Evolutionary conservation across 1,284 basidiomycete genomes (phyloP).

Genomic region (Cutaneotrichosporon daszewskae): DNA sequence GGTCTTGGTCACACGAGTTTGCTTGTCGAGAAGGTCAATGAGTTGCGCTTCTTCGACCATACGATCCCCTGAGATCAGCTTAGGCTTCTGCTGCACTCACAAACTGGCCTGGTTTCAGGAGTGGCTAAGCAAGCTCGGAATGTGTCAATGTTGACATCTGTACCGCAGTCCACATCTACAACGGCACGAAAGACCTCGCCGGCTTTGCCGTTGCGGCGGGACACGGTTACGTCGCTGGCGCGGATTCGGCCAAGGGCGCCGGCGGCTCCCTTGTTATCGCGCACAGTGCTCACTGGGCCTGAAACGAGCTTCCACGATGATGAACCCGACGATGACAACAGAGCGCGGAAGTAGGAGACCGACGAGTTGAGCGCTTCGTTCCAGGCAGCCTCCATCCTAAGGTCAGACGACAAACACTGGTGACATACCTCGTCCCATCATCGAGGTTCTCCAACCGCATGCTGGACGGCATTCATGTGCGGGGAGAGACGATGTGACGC

Average conservation of each 20-base stretch:
- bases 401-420: background rate
- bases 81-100: constrained; percentile 25
- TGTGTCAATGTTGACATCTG: constrained; percentile 62
- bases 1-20: constrained; percentile 79
- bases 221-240: constrained; percentile 47
- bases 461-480: too few species aligned
- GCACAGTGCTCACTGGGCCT: constrained; percentile 21
- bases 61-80: constrained; percentile 61
- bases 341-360: constrained; percentile 41
- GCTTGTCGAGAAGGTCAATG: constrained; percentile 78
- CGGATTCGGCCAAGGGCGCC: constrained; percentile 34
- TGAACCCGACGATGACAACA: constrained; percentile 42
- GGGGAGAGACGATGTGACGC: too few species aligned
- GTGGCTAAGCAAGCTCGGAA: constrained; percentile 79
- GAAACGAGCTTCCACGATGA: constrained; percentile 47
- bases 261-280: constrained; percentile 20
- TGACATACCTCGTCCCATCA: constrained; percentile 43
- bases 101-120: constrained; percentile 76
- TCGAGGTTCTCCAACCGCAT: constrained; percentile 23
- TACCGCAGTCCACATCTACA: constrained; percentile 68
- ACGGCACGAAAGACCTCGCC: constrained; percentile 79
- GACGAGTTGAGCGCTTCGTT: constrained; percentile 39
- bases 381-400: constrained; percentile 46
- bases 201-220: constrained; percentile 48
- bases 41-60: constrained; percentile 79